These are phyloP conservation scores for Pterula multifida DNA, from an alignment of 1,284 basidiomycete genomes.

Conservation along the genomic window DNA sequence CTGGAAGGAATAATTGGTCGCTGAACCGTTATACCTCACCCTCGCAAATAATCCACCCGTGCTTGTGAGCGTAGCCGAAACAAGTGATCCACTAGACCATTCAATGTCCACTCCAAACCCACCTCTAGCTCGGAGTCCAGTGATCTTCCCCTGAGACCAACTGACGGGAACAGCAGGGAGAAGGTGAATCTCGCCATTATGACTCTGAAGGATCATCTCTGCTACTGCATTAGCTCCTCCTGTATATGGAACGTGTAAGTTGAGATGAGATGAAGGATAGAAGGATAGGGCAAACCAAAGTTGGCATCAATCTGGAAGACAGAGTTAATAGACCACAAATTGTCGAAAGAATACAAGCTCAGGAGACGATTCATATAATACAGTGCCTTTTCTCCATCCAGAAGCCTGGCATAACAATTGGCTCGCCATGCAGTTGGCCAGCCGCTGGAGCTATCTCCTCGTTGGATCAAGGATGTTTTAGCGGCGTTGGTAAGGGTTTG, in stretches of 20 bases:
- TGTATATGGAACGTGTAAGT: background rate
- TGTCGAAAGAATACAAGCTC: slow-evolving; percentile 8
- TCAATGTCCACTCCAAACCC: slow-evolving; percentile 9
- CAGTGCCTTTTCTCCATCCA: slow-evolving; percentile 12
- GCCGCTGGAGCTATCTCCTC: slow-evolving; percentile 11
- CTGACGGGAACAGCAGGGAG: slow-evolving; percentile 11
- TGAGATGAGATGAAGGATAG: background rate
- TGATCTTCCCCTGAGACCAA: slow-evolving; percentile 8
- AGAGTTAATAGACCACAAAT: slow-evolving; percentile 9
- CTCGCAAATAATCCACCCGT: background rate
- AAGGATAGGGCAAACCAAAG: slow-evolving; percentile 6
- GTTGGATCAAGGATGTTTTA: slow-evolving; percentile 8
- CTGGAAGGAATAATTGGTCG: background rate
- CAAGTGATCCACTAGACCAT: slow-evolving; percentile 8
- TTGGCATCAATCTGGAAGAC: slow-evolving; percentile 11
- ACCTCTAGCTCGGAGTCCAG: slow-evolving; percentile 11
- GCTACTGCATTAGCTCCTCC: slow-evolving; percentile 4
- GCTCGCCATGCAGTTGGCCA: slow-evolving; percentile 13
- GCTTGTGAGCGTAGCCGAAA: slow-evolving; percentile 7
- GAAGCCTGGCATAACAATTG: slow-evolving; percentile 8
- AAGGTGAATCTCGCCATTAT: slow-evolving; percentile 12
- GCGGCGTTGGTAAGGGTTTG: slow-evolving; percentile 11
- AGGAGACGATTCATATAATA: slow-evolving; percentile 10
- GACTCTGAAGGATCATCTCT: slow-evolving; percentile 13
- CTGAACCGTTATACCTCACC: background rate